Conservation (phyloP, 495 filamentous ascomycete species). For the Cercophora sp. region DNA sequence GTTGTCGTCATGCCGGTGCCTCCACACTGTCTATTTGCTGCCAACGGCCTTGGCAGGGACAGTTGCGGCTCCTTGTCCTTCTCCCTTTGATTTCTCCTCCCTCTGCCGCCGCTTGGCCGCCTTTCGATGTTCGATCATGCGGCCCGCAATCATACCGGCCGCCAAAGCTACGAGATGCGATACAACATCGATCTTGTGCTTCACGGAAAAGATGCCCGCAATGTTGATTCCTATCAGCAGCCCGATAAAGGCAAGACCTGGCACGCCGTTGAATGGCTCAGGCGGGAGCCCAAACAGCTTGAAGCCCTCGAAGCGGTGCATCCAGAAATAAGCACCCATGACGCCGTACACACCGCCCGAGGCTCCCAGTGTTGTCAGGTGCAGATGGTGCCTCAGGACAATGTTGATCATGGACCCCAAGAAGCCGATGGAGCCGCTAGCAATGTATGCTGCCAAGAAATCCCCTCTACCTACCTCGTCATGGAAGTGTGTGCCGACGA, state of each 20-base stretch:
- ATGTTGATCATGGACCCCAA: conserved; percentile 56
- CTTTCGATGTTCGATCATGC: conserved; percentile 26
- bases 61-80: not conserved
- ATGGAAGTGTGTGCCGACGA: conserved; percentile 57
- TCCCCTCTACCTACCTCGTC: conserved; percentile 82
- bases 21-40: not conserved
- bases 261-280: conserved; percentile 46
- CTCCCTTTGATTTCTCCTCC: not conserved
- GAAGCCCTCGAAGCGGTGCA: conserved; percentile 53
- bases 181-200: conserved; percentile 54
- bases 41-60: not conserved
- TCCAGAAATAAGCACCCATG: conserved; percentile 62
- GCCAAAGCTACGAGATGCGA: conserved; percentile 71
- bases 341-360: conserved; percentile 70
- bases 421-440: conserved; percentile 62
- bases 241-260: conserved; percentile 47
- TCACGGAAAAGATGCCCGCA: conserved; percentile 33
- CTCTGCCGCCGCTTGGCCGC: conserved; percentile 12
- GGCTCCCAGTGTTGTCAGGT: conserved; percentile 58
- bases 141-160: conserved; percentile 42
- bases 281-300: conserved; percentile 50
- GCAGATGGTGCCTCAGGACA: conserved; percentile 45
- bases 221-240: conserved; percentile 46
- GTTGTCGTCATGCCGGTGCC: not conserved
- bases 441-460: conserved; percentile 76